These are phyloP conservation scores for Halocafeteria seosinensis DNA, from an alignment of 108 stramenopile species.

Conservation along the genomic window DNA sequence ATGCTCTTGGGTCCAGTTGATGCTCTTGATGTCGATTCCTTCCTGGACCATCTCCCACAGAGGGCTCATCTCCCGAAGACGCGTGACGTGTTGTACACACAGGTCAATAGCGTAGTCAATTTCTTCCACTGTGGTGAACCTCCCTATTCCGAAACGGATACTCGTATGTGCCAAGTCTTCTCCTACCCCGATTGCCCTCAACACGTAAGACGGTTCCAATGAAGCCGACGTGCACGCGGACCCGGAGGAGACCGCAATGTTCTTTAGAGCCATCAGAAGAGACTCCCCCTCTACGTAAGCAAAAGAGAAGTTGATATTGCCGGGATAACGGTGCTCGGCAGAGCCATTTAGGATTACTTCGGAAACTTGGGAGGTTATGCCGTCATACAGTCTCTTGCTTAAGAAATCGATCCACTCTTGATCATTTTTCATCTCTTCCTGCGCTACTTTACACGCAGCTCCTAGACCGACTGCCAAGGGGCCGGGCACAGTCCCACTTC, in stretches of 20 bases:
- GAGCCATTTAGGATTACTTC: constrained; percentile 81
- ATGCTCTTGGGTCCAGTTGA: constrained; percentile 90
- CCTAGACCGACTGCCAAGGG: constrained; percentile 79
- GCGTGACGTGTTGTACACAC: constrained; percentile 64
- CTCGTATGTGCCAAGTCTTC: constrained; percentile 93
- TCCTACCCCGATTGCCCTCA: constrained; percentile 87
- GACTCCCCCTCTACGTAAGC: constrained; percentile 96
- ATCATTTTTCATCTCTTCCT: constrained; percentile 66
- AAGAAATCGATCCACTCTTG: constrained; percentile 50
- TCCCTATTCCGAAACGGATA: constrained; percentile 84
- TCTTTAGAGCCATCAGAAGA: constrained; percentile 88
- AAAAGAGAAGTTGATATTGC: constrained; percentile 90
- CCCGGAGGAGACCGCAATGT: constrained; percentile 87
- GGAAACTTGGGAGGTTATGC: constrained; percentile 60
- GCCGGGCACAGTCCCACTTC: constrained; percentile 68
- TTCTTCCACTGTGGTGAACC: constrained; percentile 87
- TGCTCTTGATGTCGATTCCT: constrained; percentile 86
- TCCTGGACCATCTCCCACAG: constrained; percentile 99
- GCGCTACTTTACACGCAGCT: constrained; percentile 63
- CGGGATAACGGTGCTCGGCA: constrained; percentile 56
- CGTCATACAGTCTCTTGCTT: constrained; percentile 52
- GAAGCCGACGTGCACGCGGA: constrained; percentile 93
- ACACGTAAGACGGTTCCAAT: constrained; percentile 90
- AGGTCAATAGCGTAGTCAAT: constrained; percentile 83
- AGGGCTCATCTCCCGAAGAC: constrained; percentile 89